Percentiles rank a stretch among this genome's conserved stretches.
These are phyloP conservation scores for Candolleomyces eurysporus DNA, from an alignment of 768 basidiomycete species.

Conservation along the genomic window DNA sequence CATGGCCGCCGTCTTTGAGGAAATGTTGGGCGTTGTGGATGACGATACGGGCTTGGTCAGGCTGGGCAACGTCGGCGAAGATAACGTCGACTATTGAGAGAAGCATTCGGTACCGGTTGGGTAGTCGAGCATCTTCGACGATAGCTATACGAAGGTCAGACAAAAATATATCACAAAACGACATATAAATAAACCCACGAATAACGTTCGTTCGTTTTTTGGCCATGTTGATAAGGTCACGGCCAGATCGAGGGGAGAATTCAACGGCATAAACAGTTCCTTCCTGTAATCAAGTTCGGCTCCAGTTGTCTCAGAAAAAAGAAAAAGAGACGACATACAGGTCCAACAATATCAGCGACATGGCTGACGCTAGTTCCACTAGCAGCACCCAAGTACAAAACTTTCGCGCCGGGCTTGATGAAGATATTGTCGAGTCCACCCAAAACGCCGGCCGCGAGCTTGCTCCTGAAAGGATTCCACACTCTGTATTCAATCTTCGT, in stretches of 20 bases:
- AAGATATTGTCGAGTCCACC: slow-evolving; percentile 93
- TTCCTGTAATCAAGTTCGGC: slow-evolving; percentile 49
- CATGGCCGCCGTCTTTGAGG: slow-evolving; percentile 90
- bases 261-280: slow-evolving; percentile 98
- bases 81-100: slow-evolving; percentile 94
- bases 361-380: slow-evolving; percentile 98
- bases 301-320: not conserved
- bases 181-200: slow-evolving; percentile 52
- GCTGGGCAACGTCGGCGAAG: slow-evolving; percentile 98
- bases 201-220: slow-evolving; percentile 99
- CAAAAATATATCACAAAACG: not conserved
- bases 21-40: slow-evolving; percentile 91
- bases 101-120: slow-evolving; percentile 97
- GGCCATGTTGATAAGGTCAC: slow-evolving; percentile 98
- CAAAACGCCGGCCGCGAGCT: slow-evolving; percentile 94
- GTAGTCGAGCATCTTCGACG: slow-evolving; percentile 94
- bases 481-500: slow-evolving; percentile 96
- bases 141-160: slow-evolving; percentile 57
- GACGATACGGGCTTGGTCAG: slow-evolving; percentile 98
- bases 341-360: slow-evolving; percentile 98
- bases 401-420: slow-evolving; percentile 92
- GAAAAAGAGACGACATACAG: slow-evolving; percentile 48
- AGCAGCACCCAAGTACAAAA: slow-evolving; percentile 96
- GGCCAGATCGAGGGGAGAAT: slow-evolving; percentile 94
- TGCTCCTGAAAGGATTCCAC: slow-evolving; percentile 99